A percentile compares a stretch with the other conserved stretches of the same genome.
Evolutionary conservation across 495 filamentous ascomycete genomes (phyloP).

Genomic region (Hypoxylon fragiforme): DNA sequence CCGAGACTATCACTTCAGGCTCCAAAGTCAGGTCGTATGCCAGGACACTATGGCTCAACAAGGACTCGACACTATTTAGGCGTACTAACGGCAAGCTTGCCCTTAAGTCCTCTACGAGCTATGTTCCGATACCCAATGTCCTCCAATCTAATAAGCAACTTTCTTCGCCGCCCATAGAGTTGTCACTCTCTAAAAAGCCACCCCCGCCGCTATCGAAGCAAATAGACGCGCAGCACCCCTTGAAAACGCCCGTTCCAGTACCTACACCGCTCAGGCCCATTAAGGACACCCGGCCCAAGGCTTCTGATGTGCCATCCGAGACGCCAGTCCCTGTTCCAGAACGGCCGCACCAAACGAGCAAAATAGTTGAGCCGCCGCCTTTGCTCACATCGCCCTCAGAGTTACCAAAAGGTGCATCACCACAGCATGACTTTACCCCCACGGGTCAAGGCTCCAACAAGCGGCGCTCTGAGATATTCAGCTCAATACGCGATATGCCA

Average conservation of each 20-base stretch:
- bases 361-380: neutral
- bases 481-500: neutral
- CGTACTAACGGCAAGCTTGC: slow-evolving; percentile 22
- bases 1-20: slow-evolving; percentile 9
- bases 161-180: slow-evolving; percentile 3
- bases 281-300: slow-evolving; percentile 5
- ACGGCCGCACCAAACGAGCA: neutral
- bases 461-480: slow-evolving; percentile 2
- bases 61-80: slow-evolving; percentile 21
- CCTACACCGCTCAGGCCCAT: slow-evolving; percentile 5
- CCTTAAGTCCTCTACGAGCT: slow-evolving; percentile 20
- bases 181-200: too few relatives aligned
- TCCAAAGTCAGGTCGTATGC: slow-evolving; percentile 21
- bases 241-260: slow-evolving; percentile 18
- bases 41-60: slow-evolving; percentile 18
- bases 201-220: too few relatives aligned
- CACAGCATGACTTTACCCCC: slow-evolving; percentile 27
- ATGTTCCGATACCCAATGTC: slow-evolving; percentile 20
- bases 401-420: neutral
- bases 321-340: slow-evolving; percentile 24
- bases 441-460: slow-evolving; percentile 19
- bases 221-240: slow-evolving; percentile 1
- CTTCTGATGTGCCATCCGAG: neutral
- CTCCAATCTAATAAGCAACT: slow-evolving; percentile 18
- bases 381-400: slow-evolving; percentile 4